Evolutionary conservation across 139 green algal genomes (phyloP).

Genomic region (Auxenochlorella protothecoides): DNA sequence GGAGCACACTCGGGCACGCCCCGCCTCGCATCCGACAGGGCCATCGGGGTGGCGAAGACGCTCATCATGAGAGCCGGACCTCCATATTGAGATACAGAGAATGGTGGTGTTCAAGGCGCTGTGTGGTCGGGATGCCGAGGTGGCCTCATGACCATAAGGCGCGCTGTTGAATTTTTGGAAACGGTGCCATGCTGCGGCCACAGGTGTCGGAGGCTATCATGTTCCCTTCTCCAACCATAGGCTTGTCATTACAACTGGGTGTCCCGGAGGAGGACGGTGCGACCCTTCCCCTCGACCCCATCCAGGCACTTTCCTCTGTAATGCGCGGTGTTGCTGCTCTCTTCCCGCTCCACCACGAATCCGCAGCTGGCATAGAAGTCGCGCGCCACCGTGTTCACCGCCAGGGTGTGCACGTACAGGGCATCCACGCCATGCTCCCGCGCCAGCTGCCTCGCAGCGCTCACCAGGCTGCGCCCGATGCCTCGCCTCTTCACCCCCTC

Average conservation of each 20-base stretch:
- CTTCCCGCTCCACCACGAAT: conserved; percentile 40
- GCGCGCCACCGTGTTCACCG: conserved; percentile 28
- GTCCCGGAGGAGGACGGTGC: conserved; percentile 33
- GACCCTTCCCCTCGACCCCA: conserved; percentile 36
- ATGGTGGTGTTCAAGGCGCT: too few species aligned
- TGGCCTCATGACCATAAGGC: too few species aligned
- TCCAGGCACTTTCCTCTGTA: conserved; percentile 42
- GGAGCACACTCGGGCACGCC: too few species aligned
- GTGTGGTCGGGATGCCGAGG: too few species aligned
- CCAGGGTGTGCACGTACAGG: conserved; percentile 45
- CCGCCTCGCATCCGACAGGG: too few species aligned
- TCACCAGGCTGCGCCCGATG: conserved; percentile 24
- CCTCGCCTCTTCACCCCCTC: conserved; percentile 20
- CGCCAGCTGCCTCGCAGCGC: conserved; percentile 11
- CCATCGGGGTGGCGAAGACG: too few species aligned
- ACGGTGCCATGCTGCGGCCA: too few species aligned
- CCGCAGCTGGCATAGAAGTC: conserved; percentile 32
- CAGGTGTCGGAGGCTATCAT: too few species aligned
- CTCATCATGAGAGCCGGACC: too few species aligned
- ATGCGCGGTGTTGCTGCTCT: conserved; percentile 36
- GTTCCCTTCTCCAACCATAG: too few species aligned
- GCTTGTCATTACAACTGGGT: background rate
- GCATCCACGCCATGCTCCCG: conserved; percentile 21
- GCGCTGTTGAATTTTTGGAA: too few species aligned
- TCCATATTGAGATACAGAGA: too few species aligned